Percentiles rank a stretch among this genome's conserved stretches.
phyloP scores from a whole-genome alignment of 2,329 filamentous ascomycete genomes.

The Xylariales sp. region DNA sequence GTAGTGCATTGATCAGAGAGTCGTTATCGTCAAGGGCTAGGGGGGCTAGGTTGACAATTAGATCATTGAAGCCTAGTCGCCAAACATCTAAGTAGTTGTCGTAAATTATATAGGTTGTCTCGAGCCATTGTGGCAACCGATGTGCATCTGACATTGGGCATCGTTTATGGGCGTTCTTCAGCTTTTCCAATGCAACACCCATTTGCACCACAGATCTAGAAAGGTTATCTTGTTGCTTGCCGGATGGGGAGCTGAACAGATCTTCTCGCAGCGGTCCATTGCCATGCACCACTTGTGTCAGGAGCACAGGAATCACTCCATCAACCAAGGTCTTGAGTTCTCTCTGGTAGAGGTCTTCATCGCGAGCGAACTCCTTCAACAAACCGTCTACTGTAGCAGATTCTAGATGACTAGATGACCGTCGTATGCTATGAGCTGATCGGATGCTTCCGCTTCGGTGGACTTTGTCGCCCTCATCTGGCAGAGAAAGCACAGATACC shows the following conservation, averaged over 20 bases:
- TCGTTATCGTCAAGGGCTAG: slow-evolving; percentile 56
- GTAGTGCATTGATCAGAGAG: slow-evolving; percentile 54
- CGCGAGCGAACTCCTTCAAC: slow-evolving; percentile 72
- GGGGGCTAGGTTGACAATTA: slow-evolving; percentile 88
- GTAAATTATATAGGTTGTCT: slow-evolving; percentile 74
- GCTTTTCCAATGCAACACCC: slow-evolving; percentile 82
- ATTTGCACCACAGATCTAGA: slow-evolving; percentile 90
- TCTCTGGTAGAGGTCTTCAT: slow-evolving; percentile 83
- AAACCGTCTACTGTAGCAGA: slow-evolving; percentile 71
- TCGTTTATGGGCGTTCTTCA: slow-evolving; percentile 75
- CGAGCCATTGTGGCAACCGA: slow-evolving; percentile 75
- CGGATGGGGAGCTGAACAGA: slow-evolving; percentile 58
- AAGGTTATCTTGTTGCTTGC: slow-evolving; percentile 51
- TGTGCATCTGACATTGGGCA: slow-evolving; percentile 72
- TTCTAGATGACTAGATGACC: slow-evolving; percentile 61
- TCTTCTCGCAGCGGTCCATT: slow-evolving; percentile 56
- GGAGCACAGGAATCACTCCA: slow-evolving; percentile 87
- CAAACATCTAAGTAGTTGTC: slow-evolving; percentile 81
- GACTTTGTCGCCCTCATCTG: slow-evolving; percentile 50
- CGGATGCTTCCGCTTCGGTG: slow-evolving; percentile 64
- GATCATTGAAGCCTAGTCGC: slow-evolving; percentile 90
- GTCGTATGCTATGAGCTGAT: slow-evolving; percentile 74
- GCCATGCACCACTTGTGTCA: slow-evolving; percentile 77
- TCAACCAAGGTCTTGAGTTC: slow-evolving; percentile 92
- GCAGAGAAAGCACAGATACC: slow-evolving; percentile 83